Base-by-base conservation (phyloP, 768 basidiomycete species). In the Boletus vinaceobasis region DNA sequence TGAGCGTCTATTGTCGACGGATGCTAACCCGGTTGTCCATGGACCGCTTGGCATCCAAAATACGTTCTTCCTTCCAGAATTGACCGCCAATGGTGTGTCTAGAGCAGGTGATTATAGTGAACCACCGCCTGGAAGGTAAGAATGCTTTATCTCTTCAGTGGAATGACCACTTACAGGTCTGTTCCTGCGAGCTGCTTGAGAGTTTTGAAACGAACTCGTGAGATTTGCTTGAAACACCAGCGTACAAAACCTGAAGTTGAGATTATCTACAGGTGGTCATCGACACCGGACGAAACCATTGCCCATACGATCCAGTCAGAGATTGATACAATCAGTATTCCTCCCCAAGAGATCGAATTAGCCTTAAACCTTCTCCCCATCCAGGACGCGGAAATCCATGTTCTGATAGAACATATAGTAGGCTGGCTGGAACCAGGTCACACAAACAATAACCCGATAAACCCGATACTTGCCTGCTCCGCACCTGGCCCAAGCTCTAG, bases 161-260 rank as follows among this genome's bases (percentile, higher is more conserved):
- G 14, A n/a, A 31, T 26, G 19, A 3, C 5, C 37, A 46, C 43
- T 65, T 3, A 64, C 2, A 0, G 0, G 7, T 14, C 10, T 3
- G 9, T 26, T 27, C 2, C 14, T 59, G 60, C 39, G 43, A 46
- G 3, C 13, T n/a, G n/a, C 33, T 14, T 10, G 11, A 37, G 14
- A 15, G 19, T 4, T 15, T 45, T 11, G 46, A 58, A n/a, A 21
- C 26, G 26, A 51, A 39, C 29, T 37, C 32, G 63, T 62, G 2
- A 43, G 57, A 56, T 29, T 38, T 10, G 1, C 17, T 26, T 21
- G 7, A 9, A 3, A 37, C 48, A 38, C 1, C 9, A 9, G 17
- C 1, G 9, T 9, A 3, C 40, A 29, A 26, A 23, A 7, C 26
- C 17, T 38, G 36, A 49, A 13, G 5, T 2, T 13, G 2, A 21